These are phyloP conservation scores for Fomitopsis palustris DNA, from an alignment of 1,284 basidiomycete genomes.

Conservation along the genomic window DNA sequence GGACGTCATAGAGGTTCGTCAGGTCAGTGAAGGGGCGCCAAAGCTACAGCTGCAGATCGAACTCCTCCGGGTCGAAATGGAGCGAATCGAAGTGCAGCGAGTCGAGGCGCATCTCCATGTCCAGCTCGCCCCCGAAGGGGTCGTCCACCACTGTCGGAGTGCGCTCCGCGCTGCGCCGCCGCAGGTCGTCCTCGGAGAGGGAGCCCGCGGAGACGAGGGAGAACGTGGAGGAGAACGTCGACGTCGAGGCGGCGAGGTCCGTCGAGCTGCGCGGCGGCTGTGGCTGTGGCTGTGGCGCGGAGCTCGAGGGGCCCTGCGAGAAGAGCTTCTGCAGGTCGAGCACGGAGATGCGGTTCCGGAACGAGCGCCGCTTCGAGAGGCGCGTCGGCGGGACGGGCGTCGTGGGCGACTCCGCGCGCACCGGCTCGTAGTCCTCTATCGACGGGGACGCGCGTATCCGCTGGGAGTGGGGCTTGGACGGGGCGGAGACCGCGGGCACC, in stretches of 20 bases:
- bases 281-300: slow-evolving; percentile 3
- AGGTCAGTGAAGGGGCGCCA: background rate
- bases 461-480: slow-evolving; percentile 3
- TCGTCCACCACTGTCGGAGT: background rate
- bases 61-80: slow-evolving; percentile 59
- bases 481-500: slow-evolving; percentile 3
- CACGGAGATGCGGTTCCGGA: slow-evolving; percentile 27
- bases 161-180: background rate
- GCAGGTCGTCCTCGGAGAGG: slow-evolving; percentile 1
- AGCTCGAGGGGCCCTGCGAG: slow-evolving; percentile 1
- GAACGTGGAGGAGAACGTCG: background rate
- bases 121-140: background rate
- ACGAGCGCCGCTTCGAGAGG: slow-evolving; percentile 25
- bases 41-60: slow-evolving; percentile 15
- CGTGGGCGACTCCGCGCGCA: slow-evolving; percentile 4
- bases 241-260: background rate
- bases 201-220: slow-evolving; percentile 2
- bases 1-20: too few relatives aligned
- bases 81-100: slow-evolving; percentile 67
- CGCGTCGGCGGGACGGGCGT: slow-evolving; percentile 4
- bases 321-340: slow-evolving; percentile 31
- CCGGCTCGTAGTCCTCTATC: slow-evolving; percentile 17
- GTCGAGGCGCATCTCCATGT: slow-evolving; percentile 56
- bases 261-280: background rate
- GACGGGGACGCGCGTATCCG: slow-evolving; percentile 15